Conservation (phyloP, 176 grass and related monocot species). For the Juncus effusus region DNA sequence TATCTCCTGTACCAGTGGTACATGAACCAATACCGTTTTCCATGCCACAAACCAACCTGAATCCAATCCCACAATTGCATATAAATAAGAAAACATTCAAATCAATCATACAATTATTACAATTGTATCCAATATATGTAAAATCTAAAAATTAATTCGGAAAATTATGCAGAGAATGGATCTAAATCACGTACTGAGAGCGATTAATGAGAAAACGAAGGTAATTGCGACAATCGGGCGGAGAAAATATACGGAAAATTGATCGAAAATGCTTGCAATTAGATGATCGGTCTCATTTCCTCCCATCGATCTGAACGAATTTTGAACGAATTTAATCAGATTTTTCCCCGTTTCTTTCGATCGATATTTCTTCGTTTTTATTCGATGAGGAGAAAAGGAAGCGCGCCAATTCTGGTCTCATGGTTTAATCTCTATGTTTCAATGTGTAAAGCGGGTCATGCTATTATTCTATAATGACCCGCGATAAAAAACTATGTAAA, state of each 20-base stretch:
- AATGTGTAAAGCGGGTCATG: too few relatives aligned
- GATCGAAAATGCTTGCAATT: constrained; percentile 27
- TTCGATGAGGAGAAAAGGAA: neutral
- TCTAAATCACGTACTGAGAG: constrained; percentile 45
- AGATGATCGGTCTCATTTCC: neutral
- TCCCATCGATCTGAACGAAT: constrained; percentile 15
- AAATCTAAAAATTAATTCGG: neutral
- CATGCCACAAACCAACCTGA: constrained; percentile 95
- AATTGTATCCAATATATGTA: neutral
- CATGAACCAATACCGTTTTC: constrained; percentile 92
- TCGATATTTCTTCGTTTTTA: neutral
- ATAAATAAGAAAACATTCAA: constrained; percentile 5
- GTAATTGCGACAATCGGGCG: constrained; percentile 62
- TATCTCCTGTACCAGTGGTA: constrained; percentile 93
- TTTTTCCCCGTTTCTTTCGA: neutral
- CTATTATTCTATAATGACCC: too few relatives aligned
- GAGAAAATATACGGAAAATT: constrained; percentile 44
- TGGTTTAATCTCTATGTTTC: too few relatives aligned
- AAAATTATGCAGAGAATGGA: neutral
- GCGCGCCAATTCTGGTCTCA: too few relatives aligned
- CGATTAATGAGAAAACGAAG: constrained; percentile 68
- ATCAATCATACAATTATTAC: neutral
- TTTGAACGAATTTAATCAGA: constrained; percentile 9
- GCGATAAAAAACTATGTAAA: too few relatives aligned
- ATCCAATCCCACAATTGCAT: constrained; percentile 4